These are phyloP conservation scores for Exserohilum turcica DNA, from an alignment of 2,329 filamentous ascomycete species.

Conservation along the genomic window DNA sequence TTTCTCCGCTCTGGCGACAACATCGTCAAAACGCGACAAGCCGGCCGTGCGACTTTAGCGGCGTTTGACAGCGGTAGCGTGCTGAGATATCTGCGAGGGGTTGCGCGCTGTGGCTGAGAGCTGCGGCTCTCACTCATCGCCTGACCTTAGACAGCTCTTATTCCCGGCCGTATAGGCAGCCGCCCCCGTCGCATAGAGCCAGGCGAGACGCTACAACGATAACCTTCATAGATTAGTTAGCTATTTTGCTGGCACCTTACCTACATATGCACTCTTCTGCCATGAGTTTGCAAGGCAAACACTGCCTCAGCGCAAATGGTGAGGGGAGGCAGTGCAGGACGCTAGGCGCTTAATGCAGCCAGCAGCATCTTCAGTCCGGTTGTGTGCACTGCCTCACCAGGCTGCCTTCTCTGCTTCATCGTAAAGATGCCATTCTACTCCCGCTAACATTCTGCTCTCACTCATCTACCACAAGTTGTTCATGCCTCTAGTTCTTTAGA, in stretches of 20 bases:
- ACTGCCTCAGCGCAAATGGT: background rate
- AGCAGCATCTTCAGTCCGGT: background rate
- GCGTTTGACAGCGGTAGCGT: no score
- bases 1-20: no score
- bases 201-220: background rate
- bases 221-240: background rate
- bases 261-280: background rate
- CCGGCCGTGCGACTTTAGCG: no score
- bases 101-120: background rate
- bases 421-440: background rate
- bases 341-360: background rate
- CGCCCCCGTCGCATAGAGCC: background rate
- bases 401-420: conserved; percentile 8
- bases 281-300: background rate
- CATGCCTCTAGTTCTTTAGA: background rate
- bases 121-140: background rate
- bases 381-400: conserved; percentile 5
- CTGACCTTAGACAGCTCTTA: background rate
- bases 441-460: background rate
- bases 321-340: background rate
- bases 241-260: background rate
- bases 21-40: no score
- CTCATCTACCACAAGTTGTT: background rate
- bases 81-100: no score
- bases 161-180: background rate